Evolutionary conservation across 2,329 filamentous ascomycete species (phyloP).

Genomic region (Scytalidium sp.): DNA sequence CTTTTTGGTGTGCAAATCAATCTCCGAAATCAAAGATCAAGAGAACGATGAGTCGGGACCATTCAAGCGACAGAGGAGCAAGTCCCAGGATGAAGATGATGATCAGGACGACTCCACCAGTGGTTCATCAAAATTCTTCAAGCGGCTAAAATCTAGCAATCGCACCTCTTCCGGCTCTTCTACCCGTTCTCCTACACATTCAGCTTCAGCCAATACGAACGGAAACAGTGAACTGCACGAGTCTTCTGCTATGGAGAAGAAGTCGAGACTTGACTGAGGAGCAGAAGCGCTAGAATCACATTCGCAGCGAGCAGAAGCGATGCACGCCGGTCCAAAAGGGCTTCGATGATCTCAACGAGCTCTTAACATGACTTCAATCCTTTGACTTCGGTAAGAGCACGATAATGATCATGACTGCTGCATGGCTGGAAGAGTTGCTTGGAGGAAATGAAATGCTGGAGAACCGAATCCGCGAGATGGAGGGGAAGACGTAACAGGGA

Average conservation of each 20-base stretch:
- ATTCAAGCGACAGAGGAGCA: slow-evolving; percentile 54
- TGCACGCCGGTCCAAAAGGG: slow-evolving; percentile 76
- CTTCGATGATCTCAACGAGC: slow-evolving; percentile 73
- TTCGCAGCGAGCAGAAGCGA: slow-evolving; percentile 83
- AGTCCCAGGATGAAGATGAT: slow-evolving; percentile 43
- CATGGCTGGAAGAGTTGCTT: slow-evolving; percentile 73
- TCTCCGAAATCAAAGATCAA: slow-evolving; percentile 26
- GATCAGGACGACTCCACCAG: slow-evolving; percentile 30
- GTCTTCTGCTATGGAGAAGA: slow-evolving; percentile 37
- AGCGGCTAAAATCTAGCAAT: slow-evolving; percentile 28
- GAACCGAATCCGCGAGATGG: slow-evolving; percentile 48
- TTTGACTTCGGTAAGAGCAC: slow-evolving; percentile 82
- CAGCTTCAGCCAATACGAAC: slow-evolving; percentile 12
- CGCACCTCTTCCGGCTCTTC: slow-evolving; percentile 25
- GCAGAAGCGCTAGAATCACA: slow-evolving; percentile 83
- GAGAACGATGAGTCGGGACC: slow-evolving; percentile 40
- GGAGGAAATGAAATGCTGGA: slow-evolving; percentile 63
- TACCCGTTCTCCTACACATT: slow-evolving; percentile 17
- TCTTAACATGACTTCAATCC: slow-evolving; percentile 72
- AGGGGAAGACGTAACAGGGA: slow-evolving; percentile 14
- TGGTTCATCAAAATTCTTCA: slow-evolving; percentile 23
- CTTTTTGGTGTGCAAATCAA: slow-evolving; percentile 16
- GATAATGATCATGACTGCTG: slow-evolving; percentile 70
- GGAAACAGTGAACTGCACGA: slow-evolving; percentile 44
- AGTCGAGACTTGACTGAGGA: slow-evolving; percentile 61